phyloP scores from a whole-genome alignment of 1,284 basidiomycete genomes.

The Amanita bisporigera region DNA sequence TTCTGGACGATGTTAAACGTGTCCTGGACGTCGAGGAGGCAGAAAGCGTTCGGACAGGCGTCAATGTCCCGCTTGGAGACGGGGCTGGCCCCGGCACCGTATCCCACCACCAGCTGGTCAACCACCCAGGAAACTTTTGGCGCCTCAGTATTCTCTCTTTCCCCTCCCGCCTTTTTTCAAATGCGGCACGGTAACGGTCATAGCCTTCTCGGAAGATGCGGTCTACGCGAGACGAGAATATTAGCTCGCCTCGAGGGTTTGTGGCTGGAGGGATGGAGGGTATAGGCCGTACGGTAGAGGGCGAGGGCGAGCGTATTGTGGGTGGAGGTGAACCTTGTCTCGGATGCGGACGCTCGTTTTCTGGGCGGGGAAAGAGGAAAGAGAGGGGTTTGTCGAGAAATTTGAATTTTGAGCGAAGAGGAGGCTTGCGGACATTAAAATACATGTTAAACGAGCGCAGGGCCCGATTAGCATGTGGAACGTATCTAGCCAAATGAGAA shows the following conservation, averaged over 20 bases:
- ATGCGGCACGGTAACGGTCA: conserved; percentile 90
- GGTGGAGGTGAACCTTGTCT: conserved; percentile 23
- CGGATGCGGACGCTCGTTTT: conserved; percentile 26
- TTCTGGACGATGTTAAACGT: conserved; percentile 9
- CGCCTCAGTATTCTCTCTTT: conserved; percentile 55
- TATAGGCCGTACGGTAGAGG: conserved; percentile 54
- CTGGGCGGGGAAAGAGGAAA: conserved; percentile 64
- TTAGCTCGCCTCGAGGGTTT: conserved; percentile 95
- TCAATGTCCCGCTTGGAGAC: not conserved
- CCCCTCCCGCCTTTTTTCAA: conserved; percentile 82
- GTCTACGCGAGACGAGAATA: conserved; percentile 92
- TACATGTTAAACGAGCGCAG: conserved; percentile 96
- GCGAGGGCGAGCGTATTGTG: conserved; percentile 40
- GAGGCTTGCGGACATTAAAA: conserved; percentile 87
- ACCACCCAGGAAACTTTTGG: conserved; percentile 50
- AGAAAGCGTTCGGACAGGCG: conserved; percentile 8
- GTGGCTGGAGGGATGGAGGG: conserved; percentile 86
- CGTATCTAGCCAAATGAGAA: conserved; percentile 66
- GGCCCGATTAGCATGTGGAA: conserved; percentile 94
- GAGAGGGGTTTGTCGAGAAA: conserved; percentile 61
- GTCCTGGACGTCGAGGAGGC: conserved; percentile 2
- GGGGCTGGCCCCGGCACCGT: conserved; percentile 2
- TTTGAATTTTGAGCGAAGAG: conserved; percentile 62
- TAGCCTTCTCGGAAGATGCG: conserved; percentile 88
- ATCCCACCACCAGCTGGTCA: conserved; percentile 39